Evolutionary conservation across 2,329 filamentous ascomycete species (phyloP), one percentile per base, ranked within the genome.

Genomic region (Akanthomyces lecanii): DNA sequence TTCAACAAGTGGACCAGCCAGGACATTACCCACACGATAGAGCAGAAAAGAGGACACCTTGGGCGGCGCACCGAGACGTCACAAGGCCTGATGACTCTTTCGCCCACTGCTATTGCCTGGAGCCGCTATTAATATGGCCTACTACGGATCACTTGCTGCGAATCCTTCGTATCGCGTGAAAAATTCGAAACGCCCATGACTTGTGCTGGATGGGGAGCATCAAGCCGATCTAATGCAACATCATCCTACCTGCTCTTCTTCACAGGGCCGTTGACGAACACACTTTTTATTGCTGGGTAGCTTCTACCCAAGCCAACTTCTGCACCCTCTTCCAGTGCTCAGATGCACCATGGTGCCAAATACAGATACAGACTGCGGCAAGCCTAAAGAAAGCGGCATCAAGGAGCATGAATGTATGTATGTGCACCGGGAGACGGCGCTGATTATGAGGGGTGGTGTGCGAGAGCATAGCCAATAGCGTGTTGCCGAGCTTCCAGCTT

Each of bases 21-120:
- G 58, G 23, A 11, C 57, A 42, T 12, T 61, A 61, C 58, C 58
- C 58, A 61, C 58, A 47, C 16, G 33, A 21, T 18, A 30, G 23
- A 50, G 28, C 51, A 48, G n/a, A 57, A 58, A 58, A 48, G 55
- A 58, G 55, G 55, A 45, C 47, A 44, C 48, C 48, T 36, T 36
- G 47, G 23, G 33, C 33, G 33, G 33, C 38, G 45, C 48, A 45
- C 48, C 58, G 25, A 60, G 23, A 60, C 36, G 57, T 52, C 58
- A 61, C 58, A 53, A 45, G 58, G 38, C 58, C 47, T n/a, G 38
- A 30, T 61, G 58, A 61, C 48, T 60, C 57, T 52, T 47, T 60
- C 33, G 44, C 30, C 47, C 36, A 36, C 47, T 30, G 36, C 25
- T 44, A 44, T 51, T 30, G 36, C 44, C 33, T 51, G 33, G 25